Conservation (phyloP, 768 basidiomycete species). For the Amanita thiersii region DNA sequence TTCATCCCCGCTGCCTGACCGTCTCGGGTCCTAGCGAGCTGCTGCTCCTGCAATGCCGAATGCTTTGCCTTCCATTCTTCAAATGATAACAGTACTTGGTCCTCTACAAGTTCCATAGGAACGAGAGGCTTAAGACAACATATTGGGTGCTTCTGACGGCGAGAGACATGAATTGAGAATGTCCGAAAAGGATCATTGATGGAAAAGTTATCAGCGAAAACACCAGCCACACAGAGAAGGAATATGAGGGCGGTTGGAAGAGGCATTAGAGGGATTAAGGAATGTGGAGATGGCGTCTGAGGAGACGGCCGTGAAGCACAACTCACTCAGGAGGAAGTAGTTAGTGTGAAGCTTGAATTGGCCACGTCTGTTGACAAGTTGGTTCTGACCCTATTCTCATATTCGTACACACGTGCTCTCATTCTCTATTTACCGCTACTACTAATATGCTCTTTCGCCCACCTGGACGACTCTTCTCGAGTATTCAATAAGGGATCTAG, state of each 20-base stretch:
- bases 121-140: constrained; percentile 60
- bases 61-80: constrained; percentile 85
- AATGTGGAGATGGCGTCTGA: background rate
- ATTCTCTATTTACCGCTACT: constrained; percentile 4
- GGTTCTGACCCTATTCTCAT: no score
- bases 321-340: no score
- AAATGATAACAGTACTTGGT: constrained; percentile 68
- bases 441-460: constrained; percentile 58
- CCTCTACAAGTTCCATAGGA: constrained; percentile 41
- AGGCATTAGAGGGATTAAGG: no score
- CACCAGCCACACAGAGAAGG: constrained; percentile 5
- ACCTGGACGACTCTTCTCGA: constrained; percentile 50
- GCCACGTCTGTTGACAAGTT: background rate
- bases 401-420: constrained; percentile 1
- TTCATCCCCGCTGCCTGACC: background rate
- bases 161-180: constrained; percentile 39
- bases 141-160: constrained; percentile 46
- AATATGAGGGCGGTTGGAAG: background rate
- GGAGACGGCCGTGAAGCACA: no score
- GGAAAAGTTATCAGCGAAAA: constrained; percentile 14
- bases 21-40: constrained; percentile 19
- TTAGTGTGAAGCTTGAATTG: background rate
- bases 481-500: constrained; percentile 73
- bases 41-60: constrained; percentile 27
- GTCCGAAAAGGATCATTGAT: constrained; percentile 57